Evolutionary conservation across 75 land plant genomes (phyloP).

Genomic region (Azolla pinnata): DNA sequence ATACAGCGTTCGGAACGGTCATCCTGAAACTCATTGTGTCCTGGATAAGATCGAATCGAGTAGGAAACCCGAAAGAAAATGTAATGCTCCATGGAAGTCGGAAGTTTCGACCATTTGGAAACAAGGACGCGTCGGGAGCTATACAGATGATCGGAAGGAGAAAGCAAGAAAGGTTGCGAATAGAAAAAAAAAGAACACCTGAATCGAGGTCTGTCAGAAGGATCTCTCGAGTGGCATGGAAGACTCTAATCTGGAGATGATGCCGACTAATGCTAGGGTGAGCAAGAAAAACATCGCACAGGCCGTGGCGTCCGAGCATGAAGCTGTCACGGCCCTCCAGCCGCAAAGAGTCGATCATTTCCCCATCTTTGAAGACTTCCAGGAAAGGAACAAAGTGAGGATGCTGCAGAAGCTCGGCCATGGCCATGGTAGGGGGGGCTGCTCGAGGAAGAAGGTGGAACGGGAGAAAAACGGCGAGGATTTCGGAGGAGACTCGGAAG

Average conservation of each 20-base stretch:
- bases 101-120: too few species aligned
- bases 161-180: neutral
- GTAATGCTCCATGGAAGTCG: too few species aligned
- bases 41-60: too few species aligned
- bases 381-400: neutral
- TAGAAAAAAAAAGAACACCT: too few species aligned
- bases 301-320: slow-evolving; percentile 58
- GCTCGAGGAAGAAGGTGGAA: too few species aligned
- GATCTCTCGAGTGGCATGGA: slow-evolving; percentile 34
- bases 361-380: slow-evolving; percentile 4
- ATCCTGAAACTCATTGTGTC: too few species aligned
- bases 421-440: too few species aligned
- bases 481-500: too few species aligned
- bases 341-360: neutral
- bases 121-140: too few species aligned
- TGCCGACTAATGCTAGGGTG: slow-evolving; percentile 89
- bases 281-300: slow-evolving; percentile 62
- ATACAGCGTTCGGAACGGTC: too few species aligned
- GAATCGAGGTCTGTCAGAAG: slow-evolving; percentile 61
- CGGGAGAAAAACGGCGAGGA: too few species aligned
- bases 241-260: slow-evolving; percentile 51
- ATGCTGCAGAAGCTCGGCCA: neutral
- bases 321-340: neutral
- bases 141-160: neutral
- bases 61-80: too few species aligned